Evolutionary conservation across 176 grass and related monocot genomes (phyloP), one percentile per base, ranked within the genome.

Genomic region (Zoysia japonica): DNA sequence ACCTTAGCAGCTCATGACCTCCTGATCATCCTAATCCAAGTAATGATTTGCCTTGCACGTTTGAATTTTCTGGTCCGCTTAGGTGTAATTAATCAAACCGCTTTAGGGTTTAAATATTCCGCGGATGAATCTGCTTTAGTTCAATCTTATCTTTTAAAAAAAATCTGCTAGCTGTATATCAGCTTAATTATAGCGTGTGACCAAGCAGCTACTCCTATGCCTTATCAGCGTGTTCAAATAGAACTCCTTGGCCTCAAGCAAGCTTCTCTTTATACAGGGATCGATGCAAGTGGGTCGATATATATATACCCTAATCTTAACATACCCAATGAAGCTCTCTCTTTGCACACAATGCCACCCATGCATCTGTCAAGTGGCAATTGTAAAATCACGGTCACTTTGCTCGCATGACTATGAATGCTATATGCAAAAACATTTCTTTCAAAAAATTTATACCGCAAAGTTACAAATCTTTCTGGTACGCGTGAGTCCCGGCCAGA

Each of bases 401-500:
- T 78, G 49, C 44, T 67, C 67, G n/a, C 67, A 61, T 50, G 50
- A 17, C n/a, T 75, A 36, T 62, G 61, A 80, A 56, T 75, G 45
- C 52, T 45, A 61, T 74, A 72, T 77, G 36, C 71, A 80, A 57
- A 9, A 60, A 3, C 41, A 10, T 43, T 65, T 66, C 12, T 67
- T 48, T 67, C 20, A 0, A 73, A 73, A 73, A 80, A 78, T 73
- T 79, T 78, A 78, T 74, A 74, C 36, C 80, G n/a, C 50, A 68
- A 74, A 83, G 44, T 83, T 83, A 83, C 67, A 17, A 17, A 50
- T 50, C 71, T 81, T 63, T 85, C 75, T 64, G 40, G 57, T 79
- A 71, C 47, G 41, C 40, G 3, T 71, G 74, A 61, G 14, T 55
- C 52, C 19, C 13, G 7, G 41, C 19, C 13, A 11, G 41, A 86